phyloP scores from a whole-genome alignment of 306 rosid genomes.

The Acacia crassicarpa region DNA sequence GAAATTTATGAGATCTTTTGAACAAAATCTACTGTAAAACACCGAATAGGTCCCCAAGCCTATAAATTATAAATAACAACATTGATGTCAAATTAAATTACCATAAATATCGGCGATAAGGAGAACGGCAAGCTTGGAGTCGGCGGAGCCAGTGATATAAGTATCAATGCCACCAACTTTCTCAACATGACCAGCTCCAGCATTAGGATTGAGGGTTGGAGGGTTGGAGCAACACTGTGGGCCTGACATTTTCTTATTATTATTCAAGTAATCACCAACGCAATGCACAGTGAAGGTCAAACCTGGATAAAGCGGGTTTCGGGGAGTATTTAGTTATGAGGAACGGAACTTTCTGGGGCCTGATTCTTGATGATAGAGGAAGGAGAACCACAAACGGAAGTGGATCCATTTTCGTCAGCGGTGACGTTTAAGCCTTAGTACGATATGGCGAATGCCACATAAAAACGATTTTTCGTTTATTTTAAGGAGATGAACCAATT shows the following conservation, averaged over 20 bases:
- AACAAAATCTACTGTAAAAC: background rate
- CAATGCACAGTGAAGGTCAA: background rate
- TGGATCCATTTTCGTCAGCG: background rate
- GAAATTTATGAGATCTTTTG: background rate
- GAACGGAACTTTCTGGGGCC: background rate
- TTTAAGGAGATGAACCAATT: too few species aligned
- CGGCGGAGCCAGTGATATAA: conserved; percentile 55
- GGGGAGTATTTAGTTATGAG: background rate
- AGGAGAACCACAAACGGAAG: background rate
- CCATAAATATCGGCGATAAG: conserved; percentile 59
- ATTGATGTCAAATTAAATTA: background rate
- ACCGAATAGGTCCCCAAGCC: background rate
- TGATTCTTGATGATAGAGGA: background rate
- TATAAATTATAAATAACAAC: too few species aligned
- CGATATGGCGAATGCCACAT: background rate
- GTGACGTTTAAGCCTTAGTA: too few species aligned
- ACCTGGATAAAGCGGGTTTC: background rate
- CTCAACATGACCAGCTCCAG: conserved; percentile 62
- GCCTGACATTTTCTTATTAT: conserved; percentile 49
- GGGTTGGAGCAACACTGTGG: conserved; percentile 70
- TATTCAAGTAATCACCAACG: background rate
- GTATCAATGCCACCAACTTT: conserved; percentile 41
- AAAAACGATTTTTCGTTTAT: too few species aligned
- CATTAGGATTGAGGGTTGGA: conserved; percentile 50
- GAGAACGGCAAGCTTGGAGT: conserved; percentile 57